Evolutionary conservation across 2,329 filamentous ascomycete genomes (phyloP).

Genomic region (Colletotrichum agaves): DNA sequence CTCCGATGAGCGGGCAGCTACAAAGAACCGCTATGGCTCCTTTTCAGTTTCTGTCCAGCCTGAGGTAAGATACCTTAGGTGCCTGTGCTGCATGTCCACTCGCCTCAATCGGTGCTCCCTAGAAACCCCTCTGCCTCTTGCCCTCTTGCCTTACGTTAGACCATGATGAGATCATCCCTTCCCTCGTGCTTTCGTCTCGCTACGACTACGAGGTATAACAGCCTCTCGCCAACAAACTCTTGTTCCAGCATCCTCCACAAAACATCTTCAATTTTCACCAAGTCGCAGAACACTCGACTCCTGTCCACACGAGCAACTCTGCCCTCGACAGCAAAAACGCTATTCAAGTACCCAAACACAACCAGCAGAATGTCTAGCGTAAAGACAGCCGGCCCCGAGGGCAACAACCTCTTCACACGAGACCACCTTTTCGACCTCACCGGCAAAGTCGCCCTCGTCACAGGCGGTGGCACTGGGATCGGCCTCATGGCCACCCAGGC

Average conservation of each 20-base stretch:
- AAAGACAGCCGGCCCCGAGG: conserved; percentile 39
- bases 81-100: not conserved
- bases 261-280: not conserved
- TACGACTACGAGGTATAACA: conserved; percentile 11
- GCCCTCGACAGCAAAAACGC: not conserved
- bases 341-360: not conserved
- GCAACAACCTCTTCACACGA: conserved; percentile 47
- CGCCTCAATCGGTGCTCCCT: conserved; percentile 2
- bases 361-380: conserved; percentile 29
- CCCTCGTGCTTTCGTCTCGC: not conserved
- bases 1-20: conserved; percentile 6
- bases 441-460: conserved; percentile 57
- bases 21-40: conserved; percentile 5
- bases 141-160: not conserved
- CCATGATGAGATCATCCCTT: conserved; percentile 29
- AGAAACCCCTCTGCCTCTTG: no score
- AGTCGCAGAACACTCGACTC: no score
- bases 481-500: conserved; percentile 76
- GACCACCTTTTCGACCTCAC: conserved; percentile 54
- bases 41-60: not conserved
- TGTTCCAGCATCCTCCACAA: not conserved
- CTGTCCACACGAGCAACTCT: no score
- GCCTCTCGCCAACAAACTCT: not conserved
- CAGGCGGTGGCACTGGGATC: conserved; percentile 69
- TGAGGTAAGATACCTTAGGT: no score